Conservation (phyloP, 164 flowering plant genomes). For the Warburgia ugandensis region DNA sequence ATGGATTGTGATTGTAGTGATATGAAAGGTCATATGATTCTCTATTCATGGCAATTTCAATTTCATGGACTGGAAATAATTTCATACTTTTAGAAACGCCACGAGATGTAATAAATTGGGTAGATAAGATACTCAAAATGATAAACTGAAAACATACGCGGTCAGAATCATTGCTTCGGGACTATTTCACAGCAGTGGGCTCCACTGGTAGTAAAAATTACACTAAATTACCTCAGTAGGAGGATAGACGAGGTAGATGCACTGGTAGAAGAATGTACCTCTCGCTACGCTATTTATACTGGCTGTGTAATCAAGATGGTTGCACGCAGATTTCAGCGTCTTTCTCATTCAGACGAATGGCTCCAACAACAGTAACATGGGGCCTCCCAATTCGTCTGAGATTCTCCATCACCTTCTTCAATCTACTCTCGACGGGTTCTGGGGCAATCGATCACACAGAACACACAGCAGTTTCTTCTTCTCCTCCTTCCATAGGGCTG, state of each 20-base stretch:
- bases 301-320: constrained; percentile 46
- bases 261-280: constrained; percentile 65
- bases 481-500: no score
- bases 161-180: no score
- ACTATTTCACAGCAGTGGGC: no score
- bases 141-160: no score
- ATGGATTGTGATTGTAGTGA: no score
- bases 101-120: no score
- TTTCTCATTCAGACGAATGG: constrained; percentile 43
- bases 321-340: constrained; percentile 61
- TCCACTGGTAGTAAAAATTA: no score
- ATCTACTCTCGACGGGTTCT: constrained; percentile 38
- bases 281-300: constrained; percentile 42
- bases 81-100: no score
- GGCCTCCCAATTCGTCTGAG: constrained; percentile 76
- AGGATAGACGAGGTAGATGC: constrained; percentile 48
- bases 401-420: constrained; percentile 57
- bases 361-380: constrained; percentile 92
- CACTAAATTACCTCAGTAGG: constrained; percentile 50
- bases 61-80: no score
- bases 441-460: constrained; percentile 88
- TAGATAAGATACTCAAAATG: no score
- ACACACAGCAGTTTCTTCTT: constrained; percentile 27
- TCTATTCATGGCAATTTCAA: no score
- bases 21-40: no score